Evolutionary conservation across 306 rosid species (phyloP), one percentile per base, ranked within the genome.

Genomic region (Quercus rubra): DNA sequence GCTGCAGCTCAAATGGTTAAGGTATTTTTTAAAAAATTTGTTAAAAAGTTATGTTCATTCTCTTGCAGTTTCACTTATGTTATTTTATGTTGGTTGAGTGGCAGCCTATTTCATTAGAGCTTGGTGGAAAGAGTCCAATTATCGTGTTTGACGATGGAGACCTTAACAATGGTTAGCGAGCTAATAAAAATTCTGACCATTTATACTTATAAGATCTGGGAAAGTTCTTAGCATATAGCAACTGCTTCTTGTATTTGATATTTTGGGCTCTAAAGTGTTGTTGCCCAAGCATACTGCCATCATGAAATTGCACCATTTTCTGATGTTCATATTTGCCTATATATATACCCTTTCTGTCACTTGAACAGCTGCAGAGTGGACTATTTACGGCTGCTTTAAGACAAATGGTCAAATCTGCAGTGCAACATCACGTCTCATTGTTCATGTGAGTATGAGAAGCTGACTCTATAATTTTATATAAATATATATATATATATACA

Each of bases 341-440:
- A 41, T 38, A 8, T 41, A 8, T 41, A 41, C 30, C 46, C 77
- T 85, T 38, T 74, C 75, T 73, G 25, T 90, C 74, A 77, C 81
- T 82, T 66, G 70, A 88, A 80, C 86, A 95, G 99, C 99, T 90
- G 99, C 86, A 72, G 99, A 95, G 85, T 95, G 99, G 99, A 77
- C 97, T 18, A 55, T 75, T 62, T 95, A 91, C 70, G 99, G 99
- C 75, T 83, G 92, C 92, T 95, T 95, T 86, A 91, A 98, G 98
- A 91, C 98, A 75, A 95, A 95, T 83, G 99, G 99, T 83, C 99
- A 95, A 89, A 95, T 95, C 67, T 95, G 99, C 92, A 95, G 98
- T 87, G 99, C 99, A 74, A 95, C 99, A 73, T 95, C 99, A 71
- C 98, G 99, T 57, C 94, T 95, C 79, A 84, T 95, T 83, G 74